These are phyloP conservation scores for Magnaporthiopsis poae DNA, from an alignment of 2,329 filamentous ascomycete genomes.

Conservation along the genomic window DNA sequence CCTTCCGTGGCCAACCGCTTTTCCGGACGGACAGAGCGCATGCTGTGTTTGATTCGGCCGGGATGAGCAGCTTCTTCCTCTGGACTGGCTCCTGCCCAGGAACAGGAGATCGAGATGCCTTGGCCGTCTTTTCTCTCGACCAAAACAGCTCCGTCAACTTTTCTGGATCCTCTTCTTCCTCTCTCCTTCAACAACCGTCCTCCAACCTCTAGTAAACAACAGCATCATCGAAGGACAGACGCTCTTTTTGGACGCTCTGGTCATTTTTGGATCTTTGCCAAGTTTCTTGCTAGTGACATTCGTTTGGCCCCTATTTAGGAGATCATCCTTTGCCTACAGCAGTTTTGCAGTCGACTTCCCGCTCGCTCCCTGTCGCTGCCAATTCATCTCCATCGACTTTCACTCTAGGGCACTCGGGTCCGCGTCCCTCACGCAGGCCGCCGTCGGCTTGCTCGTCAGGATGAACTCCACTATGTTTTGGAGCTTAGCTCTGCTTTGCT, in stretches of 20 bases:
- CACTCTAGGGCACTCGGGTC: background rate
- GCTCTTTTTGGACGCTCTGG: constrained; percentile 14
- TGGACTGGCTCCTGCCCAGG: background rate
- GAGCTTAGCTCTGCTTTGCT: constrained; percentile 5
- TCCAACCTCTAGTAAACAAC: constrained; percentile 8
- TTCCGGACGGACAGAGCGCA: background rate
- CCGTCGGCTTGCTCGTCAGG: background rate
- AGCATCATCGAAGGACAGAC: constrained; percentile 10
- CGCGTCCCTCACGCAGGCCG: background rate
- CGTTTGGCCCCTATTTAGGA: constrained; percentile 10
- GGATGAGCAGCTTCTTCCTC: background rate
- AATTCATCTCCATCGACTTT: constrained; percentile 6
- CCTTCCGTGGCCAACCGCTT: background rate
- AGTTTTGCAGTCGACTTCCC: constrained; percentile 3
- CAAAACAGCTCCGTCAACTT: background rate
- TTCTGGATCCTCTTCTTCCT: background rate
- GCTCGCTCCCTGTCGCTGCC: constrained; percentile 2
- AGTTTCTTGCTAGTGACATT: constrained; percentile 9
- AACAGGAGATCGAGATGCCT: background rate
- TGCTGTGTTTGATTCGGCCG: background rate
- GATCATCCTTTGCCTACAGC: constrained; percentile 10
- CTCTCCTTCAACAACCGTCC: background rate
- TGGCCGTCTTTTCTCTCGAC: background rate
- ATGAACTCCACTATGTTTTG: constrained; percentile 8
- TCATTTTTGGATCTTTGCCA: constrained; percentile 14